phyloP scores from a whole-genome alignment of 2,329 filamentous ascomycete species.

The Penicillium decumbens region DNA sequence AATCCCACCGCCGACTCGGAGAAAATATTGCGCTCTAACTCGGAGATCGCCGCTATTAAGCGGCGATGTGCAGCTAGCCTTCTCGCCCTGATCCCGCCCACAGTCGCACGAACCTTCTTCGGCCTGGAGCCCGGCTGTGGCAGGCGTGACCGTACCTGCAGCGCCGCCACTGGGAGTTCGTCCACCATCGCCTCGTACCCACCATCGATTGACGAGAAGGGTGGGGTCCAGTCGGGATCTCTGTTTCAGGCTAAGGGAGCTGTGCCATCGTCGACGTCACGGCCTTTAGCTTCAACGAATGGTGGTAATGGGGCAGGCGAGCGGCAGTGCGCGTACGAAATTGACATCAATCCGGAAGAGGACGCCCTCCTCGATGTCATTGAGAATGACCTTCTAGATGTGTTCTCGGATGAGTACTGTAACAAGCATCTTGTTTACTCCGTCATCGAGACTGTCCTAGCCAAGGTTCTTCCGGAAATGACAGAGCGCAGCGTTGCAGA shows the following conservation, averaged over 20 bases:
- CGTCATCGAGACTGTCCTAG: constrained; percentile 74
- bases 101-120: constrained; percentile 45
- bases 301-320: constrained; percentile 1
- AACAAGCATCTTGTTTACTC: constrained; percentile 89
- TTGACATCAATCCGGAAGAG: constrained; percentile 41
- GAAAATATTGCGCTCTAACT: constrained; percentile 18
- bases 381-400: constrained; percentile 61
- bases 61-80: constrained; percentile 43
- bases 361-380: constrained; percentile 55
- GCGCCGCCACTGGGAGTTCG: constrained; percentile 15
- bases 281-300: background rate
- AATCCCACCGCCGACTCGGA: constrained; percentile 7
- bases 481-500: constrained; percentile 65
- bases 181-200: constrained; percentile 11
- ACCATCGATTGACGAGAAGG: constrained; percentile 8
- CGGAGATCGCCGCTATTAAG: constrained; percentile 40
- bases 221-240: constrained; percentile 7
- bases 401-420: constrained; percentile 77
- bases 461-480: constrained; percentile 79
- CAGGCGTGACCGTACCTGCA: constrained; percentile 23
- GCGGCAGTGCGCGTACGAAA: constrained; percentile 6
- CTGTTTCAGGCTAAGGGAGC: constrained; percentile 1
- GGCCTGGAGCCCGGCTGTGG: constrained; percentile 24
- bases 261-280: constrained; percentile 2
- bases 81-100: constrained; percentile 41